A percentile compares a stretch with the other conserved stretches of the same genome.
These are phyloP conservation scores for Flaveria floridana DNA, from an alignment of 140 eudicot genomes.

Conservation along the genomic window DNA sequence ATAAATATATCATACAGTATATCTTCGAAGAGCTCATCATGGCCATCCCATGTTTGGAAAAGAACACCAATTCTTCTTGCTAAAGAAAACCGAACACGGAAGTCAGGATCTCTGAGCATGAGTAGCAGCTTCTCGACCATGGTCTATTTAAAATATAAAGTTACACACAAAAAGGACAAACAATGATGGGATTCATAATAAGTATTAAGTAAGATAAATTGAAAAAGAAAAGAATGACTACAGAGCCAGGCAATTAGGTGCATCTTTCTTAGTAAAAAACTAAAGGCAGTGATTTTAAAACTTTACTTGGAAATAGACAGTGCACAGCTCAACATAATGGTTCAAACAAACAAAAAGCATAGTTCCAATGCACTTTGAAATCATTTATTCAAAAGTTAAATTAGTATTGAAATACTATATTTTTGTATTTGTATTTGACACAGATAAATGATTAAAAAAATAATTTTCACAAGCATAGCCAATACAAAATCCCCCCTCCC, in stretches of 20 bases:
- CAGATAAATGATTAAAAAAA: neutral
- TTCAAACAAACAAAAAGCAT: neutral
- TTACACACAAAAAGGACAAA: constrained; percentile 17
- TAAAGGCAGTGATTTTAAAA: neutral
- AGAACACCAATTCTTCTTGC: constrained; percentile 80
- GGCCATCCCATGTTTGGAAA: constrained; percentile 98
- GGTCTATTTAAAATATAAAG: constrained; percentile 37
- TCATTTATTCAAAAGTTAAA: neutral
- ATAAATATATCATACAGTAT: constrained; percentile 51
- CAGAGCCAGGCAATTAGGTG: constrained; percentile 4
- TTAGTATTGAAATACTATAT: neutral
- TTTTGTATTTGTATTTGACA: constrained; percentile 1
- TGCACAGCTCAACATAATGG: neutral
- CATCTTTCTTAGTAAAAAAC: neutral
- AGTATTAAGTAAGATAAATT: constrained; percentile 16
- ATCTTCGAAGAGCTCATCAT: constrained; percentile 84
- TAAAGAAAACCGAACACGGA: constrained; percentile 71
- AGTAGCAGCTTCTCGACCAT: constrained; percentile 84
- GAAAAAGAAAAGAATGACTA: neutral
- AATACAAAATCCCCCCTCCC: neutral
- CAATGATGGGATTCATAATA: constrained; percentile 13
- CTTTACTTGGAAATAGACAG: neutral
- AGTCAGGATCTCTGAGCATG: constrained; percentile 90
- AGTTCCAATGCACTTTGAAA: neutral
- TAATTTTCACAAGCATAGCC: neutral